phyloP scores from a whole-genome alignment of 345 rosid genomes.

The Limnanthes douglasii region DNA sequence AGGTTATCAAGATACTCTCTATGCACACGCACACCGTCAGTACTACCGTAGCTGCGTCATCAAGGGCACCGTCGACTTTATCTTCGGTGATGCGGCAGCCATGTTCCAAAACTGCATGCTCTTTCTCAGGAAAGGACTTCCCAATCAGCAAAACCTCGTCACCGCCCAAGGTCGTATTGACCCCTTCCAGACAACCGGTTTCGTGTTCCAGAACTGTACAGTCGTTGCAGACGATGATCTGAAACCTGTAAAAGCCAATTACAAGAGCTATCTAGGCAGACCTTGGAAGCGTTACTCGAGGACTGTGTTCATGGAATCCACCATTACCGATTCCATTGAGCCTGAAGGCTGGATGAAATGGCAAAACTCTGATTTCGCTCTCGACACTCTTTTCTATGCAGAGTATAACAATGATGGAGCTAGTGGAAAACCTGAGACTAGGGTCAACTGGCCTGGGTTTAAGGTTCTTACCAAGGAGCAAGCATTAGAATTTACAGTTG shows the following conservation, averaged over 20 bases:
- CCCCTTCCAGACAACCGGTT: constrained; percentile 46
- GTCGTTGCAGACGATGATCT: constrained; percentile 34
- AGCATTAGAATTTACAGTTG: constrained; percentile 44
- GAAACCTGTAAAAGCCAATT: constrained; percentile 15
- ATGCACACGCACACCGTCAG: constrained; percentile 73
- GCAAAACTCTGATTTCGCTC: constrained; percentile 31
- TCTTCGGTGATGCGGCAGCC: constrained; percentile 76
- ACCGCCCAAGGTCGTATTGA: constrained; percentile 61
- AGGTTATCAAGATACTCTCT: constrained; percentile 58
- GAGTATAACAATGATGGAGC: constrained; percentile 60
- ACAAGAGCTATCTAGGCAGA: constrained; percentile 61
- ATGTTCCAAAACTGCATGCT: constrained; percentile 68
- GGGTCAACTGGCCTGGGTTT: constrained; percentile 76
- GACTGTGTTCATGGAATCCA: constrained; percentile 61
- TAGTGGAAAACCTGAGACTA: constrained; percentile 21
- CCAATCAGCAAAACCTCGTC: constrained; percentile 38
- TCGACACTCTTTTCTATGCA: constrained; percentile 39
- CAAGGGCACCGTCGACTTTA: constrained; percentile 64
- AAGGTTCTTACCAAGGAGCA: constrained; percentile 25
- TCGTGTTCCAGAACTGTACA: constrained; percentile 54
- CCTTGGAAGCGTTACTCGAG: constrained; percentile 67
- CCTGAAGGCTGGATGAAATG: constrained; percentile 68
- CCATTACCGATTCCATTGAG: constrained; percentile 41
- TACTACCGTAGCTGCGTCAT: constrained; percentile 59
- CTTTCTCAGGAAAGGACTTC: constrained; percentile 34